phyloP scores from a whole-genome alignment of 768 basidiomycete genomes.

The Chlorophyllum brunneum region DNA sequence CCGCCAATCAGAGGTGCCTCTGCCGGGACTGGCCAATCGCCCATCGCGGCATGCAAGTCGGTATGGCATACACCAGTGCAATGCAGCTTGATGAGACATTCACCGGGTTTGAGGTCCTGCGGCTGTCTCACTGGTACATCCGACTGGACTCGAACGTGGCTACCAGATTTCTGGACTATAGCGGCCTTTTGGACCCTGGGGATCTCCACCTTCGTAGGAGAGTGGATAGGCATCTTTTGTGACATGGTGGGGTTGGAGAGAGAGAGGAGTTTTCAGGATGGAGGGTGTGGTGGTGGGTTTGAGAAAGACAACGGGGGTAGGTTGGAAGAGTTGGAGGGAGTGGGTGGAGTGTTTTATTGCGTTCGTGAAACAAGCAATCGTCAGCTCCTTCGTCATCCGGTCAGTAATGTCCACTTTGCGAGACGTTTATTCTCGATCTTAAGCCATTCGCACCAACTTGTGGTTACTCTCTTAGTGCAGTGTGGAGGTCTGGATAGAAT shows the following conservation, averaged over 20 bases:
- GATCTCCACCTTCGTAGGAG: constrained; percentile 18
- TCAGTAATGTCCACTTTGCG: too few relatives aligned
- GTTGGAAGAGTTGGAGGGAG: too few relatives aligned
- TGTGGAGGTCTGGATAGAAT: too few relatives aligned
- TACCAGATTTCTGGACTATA: constrained; percentile 32
- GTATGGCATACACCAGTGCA: constrained; percentile 87
- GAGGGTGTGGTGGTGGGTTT: not conserved
- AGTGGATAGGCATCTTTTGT: not conserved
- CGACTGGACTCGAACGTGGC: constrained; percentile 29
- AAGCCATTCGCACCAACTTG: too few relatives aligned
- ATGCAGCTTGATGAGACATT: constrained; percentile 73
- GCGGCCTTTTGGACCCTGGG: constrained; percentile 42
- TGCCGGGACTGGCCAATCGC: constrained; percentile 79
- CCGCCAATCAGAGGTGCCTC: constrained; percentile 72
- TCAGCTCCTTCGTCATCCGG: too few relatives aligned
- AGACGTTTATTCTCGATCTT: too few relatives aligned
- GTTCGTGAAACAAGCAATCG: too few relatives aligned
- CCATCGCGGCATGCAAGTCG: constrained; percentile 70
- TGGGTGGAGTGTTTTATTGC: too few relatives aligned
- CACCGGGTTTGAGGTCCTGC: constrained; percentile 56
- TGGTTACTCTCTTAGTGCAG: too few relatives aligned
- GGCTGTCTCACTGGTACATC: constrained; percentile 57
- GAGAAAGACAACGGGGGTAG: too few relatives aligned
- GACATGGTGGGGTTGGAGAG: constrained; percentile 10
- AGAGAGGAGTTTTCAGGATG: not conserved